Percentiles rank a stretch among this genome's conserved stretches.
These are phyloP conservation scores for Pistacia atlantica DNA, from an alignment of 345 rosid species.

Conservation along the genomic window DNA sequence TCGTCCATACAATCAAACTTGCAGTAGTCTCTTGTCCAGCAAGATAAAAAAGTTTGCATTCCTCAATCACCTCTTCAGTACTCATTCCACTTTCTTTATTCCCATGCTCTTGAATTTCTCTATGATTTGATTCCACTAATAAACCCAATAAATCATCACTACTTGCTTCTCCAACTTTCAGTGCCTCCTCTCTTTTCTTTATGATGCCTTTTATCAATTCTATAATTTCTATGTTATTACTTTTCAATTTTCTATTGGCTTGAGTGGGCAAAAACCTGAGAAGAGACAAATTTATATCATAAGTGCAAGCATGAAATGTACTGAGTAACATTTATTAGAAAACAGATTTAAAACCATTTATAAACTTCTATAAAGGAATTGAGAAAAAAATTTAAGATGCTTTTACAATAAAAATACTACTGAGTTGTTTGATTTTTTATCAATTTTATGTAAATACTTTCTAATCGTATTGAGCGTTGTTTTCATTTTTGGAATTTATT, in stretches of 20 bases:
- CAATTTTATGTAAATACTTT: too few species aligned
- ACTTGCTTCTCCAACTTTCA: slow-evolving; percentile 30
- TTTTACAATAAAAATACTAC: too few species aligned
- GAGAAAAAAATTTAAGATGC: too few species aligned
- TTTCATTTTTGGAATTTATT: too few species aligned
- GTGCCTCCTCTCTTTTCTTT: slow-evolving; percentile 40
- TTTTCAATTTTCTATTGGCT: slow-evolving; percentile 41
- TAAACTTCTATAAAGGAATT: not conserved
- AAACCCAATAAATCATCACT: slow-evolving; percentile 44
- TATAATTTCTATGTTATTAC: slow-evolving; percentile 33
- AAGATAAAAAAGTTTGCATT: slow-evolving; percentile 65
- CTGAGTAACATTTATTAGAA: too few species aligned
- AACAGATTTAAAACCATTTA: too few species aligned
- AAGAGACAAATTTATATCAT: not conserved
- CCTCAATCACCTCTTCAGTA: slow-evolving; percentile 48
- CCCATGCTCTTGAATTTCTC: slow-evolving; percentile 32
- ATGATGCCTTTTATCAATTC: slow-evolving; percentile 33
- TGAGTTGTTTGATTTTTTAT: too few species aligned
- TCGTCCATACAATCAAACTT: slow-evolving; percentile 49
- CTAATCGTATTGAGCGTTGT: too few species aligned
- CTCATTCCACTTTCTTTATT: slow-evolving; percentile 31
- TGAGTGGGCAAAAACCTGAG: slow-evolving; percentile 49
- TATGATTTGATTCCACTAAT: slow-evolving; percentile 40
- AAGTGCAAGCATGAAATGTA: not conserved
- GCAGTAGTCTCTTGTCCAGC: slow-evolving; percentile 68